phyloP scores from a whole-genome alignment of 2,329 filamentous ascomycete species.

The Fusarium miscanthi region DNA sequence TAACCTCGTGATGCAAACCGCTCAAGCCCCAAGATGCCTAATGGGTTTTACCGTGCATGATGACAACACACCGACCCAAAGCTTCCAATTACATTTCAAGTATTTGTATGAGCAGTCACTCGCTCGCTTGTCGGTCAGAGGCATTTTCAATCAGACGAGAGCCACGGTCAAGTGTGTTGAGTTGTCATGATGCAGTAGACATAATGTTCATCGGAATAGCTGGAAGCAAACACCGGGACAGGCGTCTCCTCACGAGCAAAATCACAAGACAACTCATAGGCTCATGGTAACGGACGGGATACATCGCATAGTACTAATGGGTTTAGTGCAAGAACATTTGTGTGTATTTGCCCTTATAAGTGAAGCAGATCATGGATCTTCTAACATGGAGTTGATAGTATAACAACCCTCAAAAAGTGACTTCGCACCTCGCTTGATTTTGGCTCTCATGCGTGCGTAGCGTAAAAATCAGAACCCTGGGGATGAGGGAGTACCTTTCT shows the following conservation, averaged over 20 bases:
- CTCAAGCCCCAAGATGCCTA: constrained; percentile 12
- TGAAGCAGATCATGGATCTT: constrained; percentile 3
- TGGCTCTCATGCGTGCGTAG: background rate
- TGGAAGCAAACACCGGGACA: background rate
- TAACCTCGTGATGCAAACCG: constrained; percentile 21
- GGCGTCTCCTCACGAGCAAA: background rate
- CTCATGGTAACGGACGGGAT: background rate
- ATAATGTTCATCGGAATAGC: background rate
- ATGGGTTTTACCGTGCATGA: constrained; percentile 27
- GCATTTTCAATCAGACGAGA: background rate
- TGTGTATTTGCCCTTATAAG: background rate
- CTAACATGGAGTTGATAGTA: background rate
- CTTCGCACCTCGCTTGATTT: background rate
- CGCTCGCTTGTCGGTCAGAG: background rate
- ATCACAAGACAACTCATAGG: background rate
- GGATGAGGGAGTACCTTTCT: constrained; percentile 23
- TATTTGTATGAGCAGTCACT: background rate
- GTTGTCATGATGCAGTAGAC: constrained; percentile 18
- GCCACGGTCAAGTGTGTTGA: background rate
- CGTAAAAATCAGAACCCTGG: constrained; percentile 9
- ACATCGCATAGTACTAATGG: background rate
- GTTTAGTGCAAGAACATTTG: background rate
- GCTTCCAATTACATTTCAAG: constrained; percentile 8
- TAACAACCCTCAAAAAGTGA: background rate
- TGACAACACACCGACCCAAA: constrained; percentile 9